Evolutionary conservation across 2,329 filamentous ascomycete genomes (phyloP), one percentile per base, ranked within the genome.

Genomic region (Myriosclerotinia scirpicola): DNA sequence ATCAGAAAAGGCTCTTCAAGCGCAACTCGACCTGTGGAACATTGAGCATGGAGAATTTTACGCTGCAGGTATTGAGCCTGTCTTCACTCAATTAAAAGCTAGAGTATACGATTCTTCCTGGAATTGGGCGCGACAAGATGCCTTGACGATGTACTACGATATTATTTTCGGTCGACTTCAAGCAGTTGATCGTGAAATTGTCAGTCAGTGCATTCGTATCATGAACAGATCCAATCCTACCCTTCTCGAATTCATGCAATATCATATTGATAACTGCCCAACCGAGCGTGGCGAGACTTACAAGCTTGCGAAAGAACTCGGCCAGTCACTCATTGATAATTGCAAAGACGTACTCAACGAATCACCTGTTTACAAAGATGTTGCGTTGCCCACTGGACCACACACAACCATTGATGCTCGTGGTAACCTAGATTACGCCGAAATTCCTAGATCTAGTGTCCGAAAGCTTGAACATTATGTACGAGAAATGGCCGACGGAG

Each of bases 91-190:
- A 5, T 87, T 98, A 70, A 99, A 99, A 80, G 95, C 95, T 42
- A 90, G 95, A 76, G 89, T 95, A 12, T 99, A 99, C 80, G 95
- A 99, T 78, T 98, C 95, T 0, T 96, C 93, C 0, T 99, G 95
- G 95, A 99, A 99, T 79, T 99, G 95, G 95, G 95, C 93, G 69
- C 90, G 95, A 63, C 95, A 99, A 78, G 95, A 99, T 78, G 95
- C 94, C 38, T 87, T 99, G 64, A 95, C 86, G 82, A 99, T 99
- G 94, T 99, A 95, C 83, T 99, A 93, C 81, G 95, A 99, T 76
- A 96, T 99, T 76, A 97, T 99, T 76, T 99, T 99, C 75, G 95
- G 95, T 67, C 88, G 95, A 69, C 87, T 99, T 64, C 88, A 95
- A 82, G 92, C 89, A 60, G 91, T 99, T 52, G 95, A 99, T 76